A percentile compares a stretch with the other conserved stretches of the same genome.
Conservation (phyloP, 1,284 basidiomycete genomes). For the Apiotrichum porosum region DNA sequence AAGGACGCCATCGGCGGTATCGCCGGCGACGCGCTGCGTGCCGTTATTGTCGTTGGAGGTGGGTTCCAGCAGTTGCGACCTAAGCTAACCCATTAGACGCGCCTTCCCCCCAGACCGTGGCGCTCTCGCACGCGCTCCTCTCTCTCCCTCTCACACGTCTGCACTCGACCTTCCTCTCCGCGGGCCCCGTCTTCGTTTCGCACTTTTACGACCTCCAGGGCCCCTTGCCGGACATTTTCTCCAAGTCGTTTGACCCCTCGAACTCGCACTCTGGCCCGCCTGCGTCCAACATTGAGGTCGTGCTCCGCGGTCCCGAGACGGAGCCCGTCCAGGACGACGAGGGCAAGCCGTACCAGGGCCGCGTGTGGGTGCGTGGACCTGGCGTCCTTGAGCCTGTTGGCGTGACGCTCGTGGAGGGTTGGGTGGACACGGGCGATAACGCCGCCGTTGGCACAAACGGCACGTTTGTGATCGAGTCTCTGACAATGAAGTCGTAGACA, state of each 20-base stretch:
- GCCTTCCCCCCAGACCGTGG: constrained; percentile 21
- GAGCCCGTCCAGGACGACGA: constrained; percentile 11
- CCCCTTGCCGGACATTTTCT: constrained; percentile 18
- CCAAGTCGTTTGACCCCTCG: constrained; percentile 9
- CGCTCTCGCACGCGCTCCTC: constrained; percentile 36
- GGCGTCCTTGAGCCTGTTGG: constrained; percentile 18
- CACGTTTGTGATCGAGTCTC: constrained; percentile 25
- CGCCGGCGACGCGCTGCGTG: constrained; percentile 27
- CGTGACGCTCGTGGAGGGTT: constrained; percentile 19
- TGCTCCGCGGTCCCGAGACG: constrained; percentile 26
- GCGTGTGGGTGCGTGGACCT: constrained; percentile 34
- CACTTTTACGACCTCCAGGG: constrained; percentile 44
- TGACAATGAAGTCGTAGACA: too few relatives aligned
- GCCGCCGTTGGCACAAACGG: constrained; percentile 40
- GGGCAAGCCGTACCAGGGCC: constrained; percentile 18
- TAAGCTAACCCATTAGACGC: constrained; percentile 7
- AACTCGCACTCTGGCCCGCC: constrained; percentile 41
- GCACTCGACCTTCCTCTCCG: constrained; percentile 23
- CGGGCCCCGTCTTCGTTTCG: constrained; percentile 38
- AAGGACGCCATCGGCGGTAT: constrained; percentile 24
- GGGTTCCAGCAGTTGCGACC: background rate
- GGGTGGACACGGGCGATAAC: constrained; percentile 29
- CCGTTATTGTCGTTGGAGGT: constrained; percentile 30
- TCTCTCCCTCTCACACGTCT: constrained; percentile 38
- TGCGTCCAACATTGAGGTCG: constrained; percentile 41